These are phyloP conservation scores for Penicillium palitans DNA, from an alignment of 2,329 filamentous ascomycete genomes.

Conservation along the genomic window DNA sequence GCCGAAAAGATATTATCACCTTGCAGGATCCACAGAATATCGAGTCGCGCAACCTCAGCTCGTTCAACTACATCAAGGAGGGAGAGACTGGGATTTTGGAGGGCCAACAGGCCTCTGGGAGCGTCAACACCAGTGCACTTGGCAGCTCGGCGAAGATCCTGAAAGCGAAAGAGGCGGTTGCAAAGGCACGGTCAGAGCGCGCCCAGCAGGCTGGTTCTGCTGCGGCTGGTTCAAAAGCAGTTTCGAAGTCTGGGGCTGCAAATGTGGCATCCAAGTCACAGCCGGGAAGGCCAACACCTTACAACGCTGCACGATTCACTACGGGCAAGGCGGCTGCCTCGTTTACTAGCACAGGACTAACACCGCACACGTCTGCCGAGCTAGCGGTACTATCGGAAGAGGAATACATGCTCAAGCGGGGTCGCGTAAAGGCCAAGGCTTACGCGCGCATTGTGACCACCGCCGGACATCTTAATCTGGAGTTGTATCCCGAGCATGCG, in stretches of 20 bases:
- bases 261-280: slow-evolving; percentile 26
- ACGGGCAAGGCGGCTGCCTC: slow-evolving; percentile 89
- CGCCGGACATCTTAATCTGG: slow-evolving; percentile 79
- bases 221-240: slow-evolving; percentile 28
- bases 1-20: slow-evolving; percentile 88
- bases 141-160: slow-evolving; percentile 81
- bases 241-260: slow-evolving; percentile 25
- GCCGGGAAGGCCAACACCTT: slow-evolving; percentile 52
- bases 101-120: slow-evolving; percentile 62
- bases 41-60: slow-evolving; percentile 75
- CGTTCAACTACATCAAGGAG: slow-evolving; percentile 86
- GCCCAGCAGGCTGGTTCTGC: slow-evolving; percentile 60
- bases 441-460: slow-evolving; percentile 90
- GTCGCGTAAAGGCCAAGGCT: slow-evolving; percentile 82
- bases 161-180: slow-evolving; percentile 90
- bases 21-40: slow-evolving; percentile 94
- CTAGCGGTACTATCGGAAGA: slow-evolving; percentile 86
- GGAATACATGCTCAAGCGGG: slow-evolving; percentile 93
- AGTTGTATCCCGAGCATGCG: slow-evolving; percentile 86
- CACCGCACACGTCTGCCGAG: slow-evolving; percentile 84
- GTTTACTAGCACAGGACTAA: slow-evolving; percentile 92
- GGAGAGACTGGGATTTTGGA: slow-evolving; percentile 69
- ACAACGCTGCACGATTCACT: slow-evolving; percentile 87
- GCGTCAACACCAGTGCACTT: slow-evolving; percentile 76
- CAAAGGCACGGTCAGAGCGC: slow-evolving; percentile 77